Evolutionary conservation across 1,284 basidiomycete species (phyloP), one percentile per base, ranked within the genome.

Genomic region (Chondrostereum purpureum): DNA sequence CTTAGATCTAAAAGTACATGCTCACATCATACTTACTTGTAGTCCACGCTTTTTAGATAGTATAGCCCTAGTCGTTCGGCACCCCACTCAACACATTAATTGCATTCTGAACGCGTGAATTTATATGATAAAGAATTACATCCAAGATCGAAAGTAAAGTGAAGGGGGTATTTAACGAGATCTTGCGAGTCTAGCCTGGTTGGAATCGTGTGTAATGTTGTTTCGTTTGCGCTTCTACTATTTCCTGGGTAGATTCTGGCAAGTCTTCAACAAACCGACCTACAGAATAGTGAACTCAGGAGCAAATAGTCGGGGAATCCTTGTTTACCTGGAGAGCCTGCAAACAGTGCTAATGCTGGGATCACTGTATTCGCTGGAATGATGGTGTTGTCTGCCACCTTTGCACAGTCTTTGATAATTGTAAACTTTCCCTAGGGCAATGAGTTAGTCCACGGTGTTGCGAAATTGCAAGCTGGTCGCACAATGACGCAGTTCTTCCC

Each of bases 401-500:
- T 83, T 3, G 89, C 91, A 55, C 92, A 92, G 60, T 99, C 95
- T 61, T 98, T 97, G 65, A 99, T 93, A 52, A 97, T 92, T 0
- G 86, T 84, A 55, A 98, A 97, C 60, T 96, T 93, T 20, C 96
- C 94, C 94, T 96, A 55, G 5, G 21, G 22, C 21, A 36, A 23
- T 34, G 20, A 47, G 42, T n/a, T 17, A 3, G 10, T n/a, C 24
- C 17, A 21, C 12, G 5, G 31, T 13, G 17, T 21, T 22, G 19
- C 4, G 22, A 40, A 45, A 38, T 17, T 41, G 8, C 17, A 39
- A 39, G 11, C 5, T 43, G 39, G 18, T 67, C 86, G 52, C 55
- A 94, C 94, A 46, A 99, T 88, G 46, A 99, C 81, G 61, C 93
- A 95, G 60, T 92, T 89, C 64, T 88, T 88, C 19, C 96, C 95